These are phyloP conservation scores for Sporobolomyces phaffii DNA, from an alignment of 768 basidiomycete species.

Conservation along the genomic window DNA sequence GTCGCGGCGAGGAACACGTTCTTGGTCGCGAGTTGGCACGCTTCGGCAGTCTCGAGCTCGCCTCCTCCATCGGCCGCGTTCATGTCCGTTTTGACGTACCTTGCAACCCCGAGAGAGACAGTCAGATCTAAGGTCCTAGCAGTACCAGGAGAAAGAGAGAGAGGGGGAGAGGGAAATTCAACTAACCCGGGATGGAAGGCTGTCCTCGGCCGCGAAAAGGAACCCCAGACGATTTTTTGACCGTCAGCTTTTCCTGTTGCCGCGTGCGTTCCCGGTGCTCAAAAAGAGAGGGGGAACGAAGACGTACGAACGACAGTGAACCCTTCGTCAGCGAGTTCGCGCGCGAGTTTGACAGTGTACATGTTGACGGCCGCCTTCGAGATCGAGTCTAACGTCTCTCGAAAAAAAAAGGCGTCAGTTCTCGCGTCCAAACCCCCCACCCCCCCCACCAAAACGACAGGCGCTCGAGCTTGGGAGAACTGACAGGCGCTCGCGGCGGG, in stretches of 20 bases:
- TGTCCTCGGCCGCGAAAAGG: too few relatives aligned
- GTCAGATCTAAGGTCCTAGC: too few relatives aligned
- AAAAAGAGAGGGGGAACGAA: neutral
- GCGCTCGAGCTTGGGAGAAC: neutral
- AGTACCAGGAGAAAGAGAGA: too few relatives aligned
- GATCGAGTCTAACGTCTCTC: constrained; percentile 8
- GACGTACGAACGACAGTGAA: constrained; percentile 25
- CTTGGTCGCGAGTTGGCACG: constrained; percentile 11
- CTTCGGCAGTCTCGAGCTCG: constrained; percentile 12
- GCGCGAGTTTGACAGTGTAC: constrained; percentile 22
- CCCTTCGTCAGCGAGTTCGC: constrained; percentile 16
- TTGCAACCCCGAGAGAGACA: too few relatives aligned
- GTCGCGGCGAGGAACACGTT: constrained; percentile 25
- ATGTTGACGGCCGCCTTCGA: constrained; percentile 35
- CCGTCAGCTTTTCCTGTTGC: too few relatives aligned
- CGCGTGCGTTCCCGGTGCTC: neutral
- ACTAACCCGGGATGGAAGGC: constrained; percentile 16
- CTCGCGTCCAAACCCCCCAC: neutral
- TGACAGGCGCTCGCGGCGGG: neutral
- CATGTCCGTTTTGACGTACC: constrained; percentile 11
- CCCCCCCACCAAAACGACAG: too few relatives aligned
- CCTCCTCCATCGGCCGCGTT: constrained; percentile 13
- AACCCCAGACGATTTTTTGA: neutral
- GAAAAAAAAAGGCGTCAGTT: neutral
- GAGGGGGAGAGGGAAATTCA: too few relatives aligned